Percentiles rank a stretch among this genome's conserved stretches.
These are phyloP conservation scores for Neonectria neomacrospora DNA, from an alignment of 2,329 filamentous ascomycete genomes.

Conservation along the genomic window DNA sequence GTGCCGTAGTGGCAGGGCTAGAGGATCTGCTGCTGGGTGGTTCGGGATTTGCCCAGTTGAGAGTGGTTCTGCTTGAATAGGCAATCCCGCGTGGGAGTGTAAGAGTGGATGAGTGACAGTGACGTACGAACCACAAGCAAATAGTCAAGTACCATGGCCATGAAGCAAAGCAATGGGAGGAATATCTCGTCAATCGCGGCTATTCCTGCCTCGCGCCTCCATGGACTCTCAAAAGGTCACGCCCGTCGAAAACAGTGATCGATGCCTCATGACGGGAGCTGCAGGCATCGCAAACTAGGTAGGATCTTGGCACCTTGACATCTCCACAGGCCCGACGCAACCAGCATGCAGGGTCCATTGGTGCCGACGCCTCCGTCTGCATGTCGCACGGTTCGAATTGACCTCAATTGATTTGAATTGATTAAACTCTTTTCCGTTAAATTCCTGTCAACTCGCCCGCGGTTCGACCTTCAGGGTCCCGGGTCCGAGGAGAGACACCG, in stretches of 20 bases:
- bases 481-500: conserved; percentile 11
- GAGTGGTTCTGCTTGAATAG: conserved; percentile 11
- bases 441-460: background rate
- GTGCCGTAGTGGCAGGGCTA: conserved; percentile 1
- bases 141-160: background rate
- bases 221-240: background rate
- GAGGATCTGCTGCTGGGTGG: conserved; percentile 1
- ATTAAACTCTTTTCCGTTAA: conserved; percentile 16
- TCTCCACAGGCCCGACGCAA: conserved; percentile 15
- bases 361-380: conserved; percentile 6
- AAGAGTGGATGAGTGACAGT: background rate
- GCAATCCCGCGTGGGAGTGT: conserved; percentile 14
- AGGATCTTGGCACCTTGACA: background rate
- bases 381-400: conserved; percentile 34
- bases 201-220: background rate
- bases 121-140: background rate
- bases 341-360: conserved; percentile 36
- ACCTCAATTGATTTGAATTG: conserved; percentile 31
- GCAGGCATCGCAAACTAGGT: conserved; percentile 6
- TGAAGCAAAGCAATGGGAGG: background rate
- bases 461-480: conserved; percentile 2
- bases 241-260: background rate
- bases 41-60: conserved; percentile 2
- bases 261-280: conserved; percentile 21
- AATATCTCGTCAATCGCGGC: conserved; percentile 10